Conservation (phyloP, 1,284 basidiomycete genomes). For the Cryptococcus hybrid region DNA sequence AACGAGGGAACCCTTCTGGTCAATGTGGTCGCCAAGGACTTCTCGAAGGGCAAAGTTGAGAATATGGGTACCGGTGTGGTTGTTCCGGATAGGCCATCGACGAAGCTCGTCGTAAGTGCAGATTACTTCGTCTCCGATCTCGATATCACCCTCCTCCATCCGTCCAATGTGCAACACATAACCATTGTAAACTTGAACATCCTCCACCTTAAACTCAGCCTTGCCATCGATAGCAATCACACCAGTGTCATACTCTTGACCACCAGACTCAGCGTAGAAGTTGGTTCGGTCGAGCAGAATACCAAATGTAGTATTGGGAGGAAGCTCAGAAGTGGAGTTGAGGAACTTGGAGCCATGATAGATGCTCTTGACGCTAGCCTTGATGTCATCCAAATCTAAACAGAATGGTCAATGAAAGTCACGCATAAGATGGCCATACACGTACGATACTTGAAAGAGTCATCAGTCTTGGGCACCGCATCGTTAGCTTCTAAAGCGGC, state of each 20-base stretch:
- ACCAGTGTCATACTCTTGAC: slow-evolving; percentile 96
- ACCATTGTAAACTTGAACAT: slow-evolving; percentile 84
- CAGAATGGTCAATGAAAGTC: not conserved
- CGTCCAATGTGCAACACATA: slow-evolving; percentile 88
- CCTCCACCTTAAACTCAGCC: slow-evolving; percentile 88
- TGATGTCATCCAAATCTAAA: slow-evolving; percentile 70
- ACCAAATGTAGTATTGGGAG: slow-evolving; percentile 68
- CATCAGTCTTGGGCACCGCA: slow-evolving; percentile 88
- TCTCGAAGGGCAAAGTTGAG: slow-evolving; percentile 93
- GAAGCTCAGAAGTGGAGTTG: slow-evolving; percentile 63
- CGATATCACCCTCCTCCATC: slow-evolving; percentile 72
- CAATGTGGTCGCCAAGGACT: slow-evolving; percentile 91
- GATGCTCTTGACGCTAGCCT: slow-evolving; percentile 76
- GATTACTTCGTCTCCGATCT: slow-evolving; percentile 66
- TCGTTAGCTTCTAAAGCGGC: slow-evolving; percentile 78
- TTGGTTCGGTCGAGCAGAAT: slow-evolving; percentile 90
- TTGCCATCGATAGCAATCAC: slow-evolving; percentile 88
- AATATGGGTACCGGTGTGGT: slow-evolving; percentile 98
- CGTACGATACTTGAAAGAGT: slow-evolving; percentile 84
- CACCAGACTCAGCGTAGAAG: slow-evolving; percentile 97
- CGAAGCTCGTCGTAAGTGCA: slow-evolving; percentile 82
- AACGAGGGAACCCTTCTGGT: slow-evolving; percentile 97
- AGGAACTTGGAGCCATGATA: slow-evolving; percentile 80
- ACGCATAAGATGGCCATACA: slow-evolving; percentile 10
- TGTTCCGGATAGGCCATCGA: slow-evolving; percentile 92